Evolutionary conservation across 257 asterid species (phyloP).

Genomic region (Craterostigma plantagineum): DNA sequence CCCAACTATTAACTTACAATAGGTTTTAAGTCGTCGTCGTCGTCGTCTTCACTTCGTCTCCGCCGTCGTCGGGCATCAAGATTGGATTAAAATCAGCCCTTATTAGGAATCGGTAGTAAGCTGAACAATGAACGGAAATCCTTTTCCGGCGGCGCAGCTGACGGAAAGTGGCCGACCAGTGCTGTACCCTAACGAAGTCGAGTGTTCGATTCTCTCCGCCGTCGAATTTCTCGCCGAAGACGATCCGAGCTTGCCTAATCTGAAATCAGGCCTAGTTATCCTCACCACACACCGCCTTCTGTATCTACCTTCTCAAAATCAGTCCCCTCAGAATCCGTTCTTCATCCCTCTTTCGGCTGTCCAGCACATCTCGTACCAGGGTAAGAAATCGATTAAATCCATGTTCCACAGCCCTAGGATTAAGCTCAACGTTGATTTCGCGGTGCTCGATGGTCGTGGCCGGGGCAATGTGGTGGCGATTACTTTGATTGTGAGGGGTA

Average conservation of each 20-base stretch:
- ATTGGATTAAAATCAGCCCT: too few relatives aligned
- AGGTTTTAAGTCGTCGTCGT: too few relatives aligned
- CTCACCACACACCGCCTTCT: conserved; percentile 82
- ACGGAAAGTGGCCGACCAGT: conserved; percentile 81
- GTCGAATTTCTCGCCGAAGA: conserved; percentile 73
- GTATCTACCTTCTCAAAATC: conserved; percentile 35
- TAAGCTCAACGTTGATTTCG: conserved; percentile 46
- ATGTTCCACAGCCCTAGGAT: conserved; percentile 72
- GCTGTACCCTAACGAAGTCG: conserved; percentile 45
- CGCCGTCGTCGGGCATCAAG: too few relatives aligned
- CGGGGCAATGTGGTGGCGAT: conserved; percentile 24
- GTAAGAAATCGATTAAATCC: conserved; percentile 47
- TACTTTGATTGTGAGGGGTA: conserved; percentile 47
- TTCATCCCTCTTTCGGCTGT: conserved; percentile 46
- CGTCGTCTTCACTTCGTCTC: too few relatives aligned
- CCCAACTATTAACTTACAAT: too few relatives aligned
- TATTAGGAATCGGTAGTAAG: too few relatives aligned
- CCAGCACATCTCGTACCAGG: conserved; percentile 30
- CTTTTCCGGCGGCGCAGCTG: conserved; percentile 50
- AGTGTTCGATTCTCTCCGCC: conserved; percentile 54
- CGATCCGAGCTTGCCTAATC: conserved; percentile 41
- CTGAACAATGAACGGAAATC: conserved; percentile 32
- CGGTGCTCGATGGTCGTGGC: conserved; percentile 25
- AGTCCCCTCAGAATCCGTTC: conserved; percentile 8
- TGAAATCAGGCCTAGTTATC: conserved; percentile 49